Evolutionary conservation across 1,139 yeast species (phyloP), one percentile per base, ranked within the genome.

Genomic region (Pichia sp.): DNA sequence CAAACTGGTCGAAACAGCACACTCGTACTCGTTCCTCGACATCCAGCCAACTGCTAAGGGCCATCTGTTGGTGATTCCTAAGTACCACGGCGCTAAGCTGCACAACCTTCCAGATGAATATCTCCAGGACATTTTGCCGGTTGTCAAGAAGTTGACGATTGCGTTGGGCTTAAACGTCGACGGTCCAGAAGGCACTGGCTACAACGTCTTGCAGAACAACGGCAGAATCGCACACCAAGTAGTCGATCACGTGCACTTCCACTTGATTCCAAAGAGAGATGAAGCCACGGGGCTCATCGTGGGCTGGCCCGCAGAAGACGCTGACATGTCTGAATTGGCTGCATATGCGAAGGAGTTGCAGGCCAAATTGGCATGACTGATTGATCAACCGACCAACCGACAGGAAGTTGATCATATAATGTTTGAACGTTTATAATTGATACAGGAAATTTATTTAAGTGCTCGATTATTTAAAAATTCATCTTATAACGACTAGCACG

Each of bases 241-340:
- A 57, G 97, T 93, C 58, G 96, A 87, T 65, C 99, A 93, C 70
- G 97, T 92, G 56, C 99, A 92, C 71, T 87, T 93, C 79, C 99
- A 93, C 69, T 81, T 93, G 71, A 93, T 93, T 66, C 99, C 99
- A 47, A 92, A 92, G 78, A 78, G 78, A 56, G 84, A 84, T 63
- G 75, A 70, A 2, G 77, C 77, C 43, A 75, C 91, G 17, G 98
- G 98, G 0, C 78, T 92, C 60, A 78, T 77, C 41, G 91, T 92
- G 41, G 96, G 93, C 36, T 92, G 98, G 97, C 97, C 97, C 5
- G 84, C 89, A n/a, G 81, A 83, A 62, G 79, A 77, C 55, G 85
- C 93, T 31, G 86, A 86, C 66, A 80, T 85, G 67, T 87, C 75
- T n/a, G 80, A 81, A 55, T 75, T 89, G 67, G 84, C 86, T 55